phyloP scores from a whole-genome alignment of 1,284 basidiomycete genomes.

The Thecaphora thlaspeos region DNA sequence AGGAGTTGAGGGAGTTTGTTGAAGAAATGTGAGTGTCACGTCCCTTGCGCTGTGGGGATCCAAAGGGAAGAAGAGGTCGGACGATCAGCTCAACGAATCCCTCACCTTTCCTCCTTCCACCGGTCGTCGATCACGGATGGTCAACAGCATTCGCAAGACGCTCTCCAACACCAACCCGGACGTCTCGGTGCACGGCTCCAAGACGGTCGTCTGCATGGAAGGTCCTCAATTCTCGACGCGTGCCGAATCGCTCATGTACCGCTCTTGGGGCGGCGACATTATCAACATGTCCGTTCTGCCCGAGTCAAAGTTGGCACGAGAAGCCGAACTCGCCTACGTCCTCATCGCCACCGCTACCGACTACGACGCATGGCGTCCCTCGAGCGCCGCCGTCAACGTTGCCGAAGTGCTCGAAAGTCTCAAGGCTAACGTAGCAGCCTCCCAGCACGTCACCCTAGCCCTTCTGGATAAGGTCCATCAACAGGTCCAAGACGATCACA shows the following conservation, averaged over 20 bases:
- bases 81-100: too few relatives aligned
- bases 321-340: conserved; percentile 74
- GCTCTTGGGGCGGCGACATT: conserved; percentile 72
- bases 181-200: conserved; percentile 66
- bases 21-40: conserved; percentile 24
- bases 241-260: conserved; percentile 92
- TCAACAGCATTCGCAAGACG: conserved; percentile 27
- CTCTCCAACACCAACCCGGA: conserved; percentile 15
- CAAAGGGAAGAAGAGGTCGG: background rate
- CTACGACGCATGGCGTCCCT: conserved; percentile 65
- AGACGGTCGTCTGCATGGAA: conserved; percentile 94
- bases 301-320: conserved; percentile 90
- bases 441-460: conserved; percentile 68
- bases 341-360: conserved; percentile 57
- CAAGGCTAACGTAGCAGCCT: conserved; percentile 77
- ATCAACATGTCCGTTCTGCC: conserved; percentile 83
- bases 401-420: conserved; percentile 86
- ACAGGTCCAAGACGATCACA: conserved; percentile 29
- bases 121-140: too few relatives aligned
- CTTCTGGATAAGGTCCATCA: conserved; percentile 75
- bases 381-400: conserved; percentile 78
- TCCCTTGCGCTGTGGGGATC: background rate
- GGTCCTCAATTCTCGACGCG: conserved; percentile 89
- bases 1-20: conserved; percentile 38
- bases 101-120: too few relatives aligned